A percentile compares a stretch with the other conserved stretches of the same genome.
Conservation (phyloP, 148 eudicot genomes). For the Nepenthes gracilis region DNA sequence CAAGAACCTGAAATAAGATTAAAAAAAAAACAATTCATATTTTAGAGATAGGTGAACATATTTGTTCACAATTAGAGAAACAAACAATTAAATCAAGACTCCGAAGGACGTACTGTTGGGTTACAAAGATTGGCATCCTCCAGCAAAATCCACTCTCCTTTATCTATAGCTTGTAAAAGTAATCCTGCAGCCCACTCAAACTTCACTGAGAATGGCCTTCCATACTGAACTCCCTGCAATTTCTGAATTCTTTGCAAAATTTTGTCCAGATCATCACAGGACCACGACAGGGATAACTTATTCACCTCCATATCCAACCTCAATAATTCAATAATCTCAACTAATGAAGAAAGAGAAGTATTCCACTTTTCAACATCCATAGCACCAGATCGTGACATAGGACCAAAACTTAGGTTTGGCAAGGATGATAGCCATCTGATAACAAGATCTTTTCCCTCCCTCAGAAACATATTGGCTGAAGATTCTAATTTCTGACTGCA, state of each 20-base stretch:
- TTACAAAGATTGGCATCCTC: slow-evolving; percentile 98
- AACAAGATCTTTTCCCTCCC: slow-evolving; percentile 34
- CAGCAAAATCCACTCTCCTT: slow-evolving; percentile 95
- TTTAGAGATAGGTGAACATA: slow-evolving; percentile 3
- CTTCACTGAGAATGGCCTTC: slow-evolving; percentile 37
- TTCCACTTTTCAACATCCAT: slow-evolving; percentile 36
- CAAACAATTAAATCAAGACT: background rate
- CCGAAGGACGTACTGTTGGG: slow-evolving; percentile 55
- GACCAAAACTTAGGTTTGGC: slow-evolving; percentile 27
- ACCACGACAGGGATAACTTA: slow-evolving; percentile 45
- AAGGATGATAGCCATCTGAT: slow-evolving; percentile 53
- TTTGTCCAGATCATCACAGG: slow-evolving; percentile 41
- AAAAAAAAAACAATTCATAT: background rate
- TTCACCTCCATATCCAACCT: slow-evolving; percentile 23
- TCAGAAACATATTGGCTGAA: slow-evolving; percentile 24
- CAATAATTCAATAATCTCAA: slow-evolving; percentile 52
- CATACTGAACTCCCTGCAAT: slow-evolving; percentile 39
- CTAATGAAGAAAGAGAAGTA: slow-evolving; percentile 34
- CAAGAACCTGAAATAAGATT: slow-evolving; percentile 61
- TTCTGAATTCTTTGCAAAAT: slow-evolving; percentile 31
- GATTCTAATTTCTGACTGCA: slow-evolving; percentile 50
- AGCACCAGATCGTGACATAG: slow-evolving; percentile 27
- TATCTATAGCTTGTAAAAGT: slow-evolving; percentile 74
- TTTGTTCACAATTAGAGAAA: background rate
- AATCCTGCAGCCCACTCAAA: slow-evolving; percentile 94